These are phyloP conservation scores for Penicillium crystallinum DNA, from an alignment of 495 filamentous ascomycete genomes.

Conservation along the genomic window DNA sequence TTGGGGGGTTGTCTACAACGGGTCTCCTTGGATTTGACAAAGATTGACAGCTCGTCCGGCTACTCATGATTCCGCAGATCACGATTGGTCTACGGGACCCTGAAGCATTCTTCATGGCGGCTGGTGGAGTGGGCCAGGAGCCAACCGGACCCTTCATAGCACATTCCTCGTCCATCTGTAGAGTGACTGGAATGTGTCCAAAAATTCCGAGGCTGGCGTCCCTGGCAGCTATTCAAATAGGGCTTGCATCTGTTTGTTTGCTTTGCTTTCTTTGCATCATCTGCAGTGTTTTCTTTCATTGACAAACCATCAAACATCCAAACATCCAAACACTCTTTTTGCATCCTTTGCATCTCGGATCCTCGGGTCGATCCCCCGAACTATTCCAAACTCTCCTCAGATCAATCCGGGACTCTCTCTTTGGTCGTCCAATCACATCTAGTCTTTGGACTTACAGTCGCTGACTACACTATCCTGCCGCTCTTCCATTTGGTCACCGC, in stretches of 20 bases:
- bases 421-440: conserved; percentile 30
- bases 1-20: conserved; percentile 30
- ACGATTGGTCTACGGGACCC: conserved; percentile 27
- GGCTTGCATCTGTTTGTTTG: conserved; percentile 43
- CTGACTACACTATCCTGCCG: conserved; percentile 14
- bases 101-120: conserved; percentile 24
- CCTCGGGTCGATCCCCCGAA: conserved; percentile 10
- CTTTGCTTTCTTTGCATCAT: conserved; percentile 48
- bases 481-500: conserved; percentile 26
- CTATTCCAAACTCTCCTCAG: conserved; percentile 4
- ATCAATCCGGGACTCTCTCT: conserved; percentile 1
- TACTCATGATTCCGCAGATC: conserved; percentile 7
- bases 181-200: conserved; percentile 36
- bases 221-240: conserved; percentile 40
- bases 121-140: conserved; percentile 21
- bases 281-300: conserved; percentile 46
- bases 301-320: conserved; percentile 35
- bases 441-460: conserved; percentile 15
- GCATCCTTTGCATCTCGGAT: conserved; percentile 14
- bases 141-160: conserved; percentile 20
- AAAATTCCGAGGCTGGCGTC: conserved; percentile 39
- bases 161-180: conserved; percentile 41
- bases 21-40: conserved; percentile 16
- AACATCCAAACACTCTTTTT: conserved; percentile 20
- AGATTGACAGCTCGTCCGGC: conserved; percentile 21